These are phyloP conservation scores for Lineolata rhizophorae DNA, from an alignment of 495 filamentous ascomycete genomes.

Conservation along the genomic window DNA sequence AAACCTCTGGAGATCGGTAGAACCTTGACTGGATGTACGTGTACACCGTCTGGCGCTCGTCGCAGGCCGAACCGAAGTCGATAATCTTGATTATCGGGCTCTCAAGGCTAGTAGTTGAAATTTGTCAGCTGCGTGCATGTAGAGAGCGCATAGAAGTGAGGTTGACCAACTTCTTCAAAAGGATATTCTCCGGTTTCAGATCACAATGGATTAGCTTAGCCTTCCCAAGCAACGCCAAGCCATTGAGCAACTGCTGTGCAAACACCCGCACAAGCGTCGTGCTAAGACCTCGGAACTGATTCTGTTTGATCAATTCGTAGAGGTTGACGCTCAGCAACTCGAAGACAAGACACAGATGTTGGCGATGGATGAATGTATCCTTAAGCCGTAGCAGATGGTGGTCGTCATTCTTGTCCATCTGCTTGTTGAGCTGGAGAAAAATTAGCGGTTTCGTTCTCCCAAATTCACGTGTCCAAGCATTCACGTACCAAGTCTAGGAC, in stretches of 20 bases:
- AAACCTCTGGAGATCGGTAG: conserved; percentile 90
- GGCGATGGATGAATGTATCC: conserved; percentile 95
- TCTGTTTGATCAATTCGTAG: conserved; percentile 98
- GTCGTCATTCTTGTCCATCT: conserved; percentile 97
- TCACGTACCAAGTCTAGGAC: conserved; percentile 73
- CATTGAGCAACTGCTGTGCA: conserved; percentile 88
- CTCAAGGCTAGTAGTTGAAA: conserved; percentile 47
- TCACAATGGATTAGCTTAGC: conserved; percentile 96
- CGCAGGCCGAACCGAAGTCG: conserved; percentile 96
- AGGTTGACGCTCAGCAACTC: conserved; percentile 94
- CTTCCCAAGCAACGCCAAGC: conserved; percentile 82
- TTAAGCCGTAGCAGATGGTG: conserved; percentile 91
- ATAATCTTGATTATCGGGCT: conserved; percentile 99
- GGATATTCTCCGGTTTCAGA: conserved; percentile 94
- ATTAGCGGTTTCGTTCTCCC: conserved; percentile 10
- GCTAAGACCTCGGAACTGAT: conserved; percentile 93
- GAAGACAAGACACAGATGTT: conserved; percentile 95
- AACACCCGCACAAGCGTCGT: conserved; percentile 96
- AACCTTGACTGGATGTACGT: conserved; percentile 99
- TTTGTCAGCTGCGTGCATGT: conserved; percentile 5
- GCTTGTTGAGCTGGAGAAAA: conserved; percentile 62
- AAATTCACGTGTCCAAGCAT: neutral
- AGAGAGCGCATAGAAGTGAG: neutral
- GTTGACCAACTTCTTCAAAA: conserved; percentile 66
- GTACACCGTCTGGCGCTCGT: conserved; percentile 96